Evolutionary conservation across 2,329 filamentous ascomycete genomes (phyloP).

Genomic region (Aspergillus latus): DNA sequence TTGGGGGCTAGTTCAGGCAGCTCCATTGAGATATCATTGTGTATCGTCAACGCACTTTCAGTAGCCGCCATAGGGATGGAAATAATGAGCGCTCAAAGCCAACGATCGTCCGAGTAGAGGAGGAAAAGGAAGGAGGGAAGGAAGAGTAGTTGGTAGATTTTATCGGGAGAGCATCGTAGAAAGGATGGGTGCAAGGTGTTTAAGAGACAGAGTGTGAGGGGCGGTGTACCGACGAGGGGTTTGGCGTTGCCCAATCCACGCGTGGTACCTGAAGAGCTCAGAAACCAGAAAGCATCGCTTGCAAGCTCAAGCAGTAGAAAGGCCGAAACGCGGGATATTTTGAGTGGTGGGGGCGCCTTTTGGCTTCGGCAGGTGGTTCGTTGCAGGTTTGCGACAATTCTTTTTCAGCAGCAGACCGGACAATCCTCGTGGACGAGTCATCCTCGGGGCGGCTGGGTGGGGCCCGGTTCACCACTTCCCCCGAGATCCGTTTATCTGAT

Average conservation of each 20-base stretch:
- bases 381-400: conserved; percentile 16
- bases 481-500: conserved; percentile 48
- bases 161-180: conserved; percentile 20
- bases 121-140: background rate
- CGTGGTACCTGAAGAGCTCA: conserved; percentile 15
- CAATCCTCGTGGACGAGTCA: conserved; percentile 18
- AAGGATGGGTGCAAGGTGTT: conserved; percentile 13
- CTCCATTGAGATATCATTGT: conserved; percentile 44
- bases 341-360: conserved; percentile 16
- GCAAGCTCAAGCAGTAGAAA: conserved; percentile 21
- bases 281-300: conserved; percentile 22
- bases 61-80: conserved; percentile 38
- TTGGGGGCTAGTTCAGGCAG: conserved; percentile 41
- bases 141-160: conserved; percentile 30
- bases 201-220: conserved; percentile 17
- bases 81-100: conserved; percentile 9
- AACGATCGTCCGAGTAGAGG: conserved; percentile 4
- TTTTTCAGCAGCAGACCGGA: conserved; percentile 14
- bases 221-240: conserved; percentile 26
- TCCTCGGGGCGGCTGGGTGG: conserved; percentile 6
- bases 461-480: conserved; percentile 24
- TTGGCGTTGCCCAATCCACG: conserved; percentile 21
- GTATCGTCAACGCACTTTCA: conserved; percentile 38
- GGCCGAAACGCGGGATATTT: conserved; percentile 21
- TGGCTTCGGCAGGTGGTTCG: conserved; percentile 15